These are phyloP conservation scores for Chrysosporium queenslandicum DNA, from an alignment of 2,329 filamentous ascomycete species.

Conservation along the genomic window DNA sequence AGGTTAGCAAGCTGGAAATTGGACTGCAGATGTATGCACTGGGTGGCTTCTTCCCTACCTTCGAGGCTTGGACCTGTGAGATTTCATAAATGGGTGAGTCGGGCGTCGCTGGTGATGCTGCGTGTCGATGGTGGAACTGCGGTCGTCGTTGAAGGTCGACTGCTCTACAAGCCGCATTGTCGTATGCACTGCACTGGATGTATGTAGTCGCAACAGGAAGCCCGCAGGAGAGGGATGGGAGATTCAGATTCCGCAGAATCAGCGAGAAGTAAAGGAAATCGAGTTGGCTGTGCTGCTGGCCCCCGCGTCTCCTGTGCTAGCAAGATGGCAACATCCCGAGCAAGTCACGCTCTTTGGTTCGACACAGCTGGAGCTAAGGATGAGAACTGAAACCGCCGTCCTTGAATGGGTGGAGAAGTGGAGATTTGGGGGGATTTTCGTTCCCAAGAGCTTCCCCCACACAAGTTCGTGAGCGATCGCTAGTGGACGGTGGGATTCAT, in stretches of 20 bases:
- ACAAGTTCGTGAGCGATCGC: background rate
- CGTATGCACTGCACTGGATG: background rate
- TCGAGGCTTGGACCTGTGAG: slow-evolving; percentile 20
- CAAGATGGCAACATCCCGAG: slow-evolving; percentile 28
- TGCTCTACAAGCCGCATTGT: slow-evolving; percentile 1
- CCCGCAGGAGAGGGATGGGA: too few relatives aligned
- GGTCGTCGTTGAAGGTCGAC: background rate
- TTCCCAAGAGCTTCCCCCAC: background rate
- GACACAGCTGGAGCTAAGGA: too few relatives aligned
- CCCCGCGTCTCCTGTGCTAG: too few relatives aligned
- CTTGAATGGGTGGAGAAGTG: background rate
- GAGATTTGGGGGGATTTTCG: background rate
- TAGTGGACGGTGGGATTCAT: too few relatives aligned
- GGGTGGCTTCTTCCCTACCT: too few relatives aligned
- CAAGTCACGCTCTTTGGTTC: too few relatives aligned
- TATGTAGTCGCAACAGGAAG: too few relatives aligned
- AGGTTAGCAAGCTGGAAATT: background rate
- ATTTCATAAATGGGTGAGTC: slow-evolving; percentile 19
- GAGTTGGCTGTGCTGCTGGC: too few relatives aligned
- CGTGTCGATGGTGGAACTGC: background rate
- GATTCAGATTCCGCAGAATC: too few relatives aligned
- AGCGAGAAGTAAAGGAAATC: too few relatives aligned
- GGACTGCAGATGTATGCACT: background rate
- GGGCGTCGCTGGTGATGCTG: slow-evolving; percentile 14
- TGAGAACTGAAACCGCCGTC: background rate